These are phyloP conservation scores for Arabis alpina DNA, from an alignment of 345 rosid species.

Conservation along the genomic window DNA sequence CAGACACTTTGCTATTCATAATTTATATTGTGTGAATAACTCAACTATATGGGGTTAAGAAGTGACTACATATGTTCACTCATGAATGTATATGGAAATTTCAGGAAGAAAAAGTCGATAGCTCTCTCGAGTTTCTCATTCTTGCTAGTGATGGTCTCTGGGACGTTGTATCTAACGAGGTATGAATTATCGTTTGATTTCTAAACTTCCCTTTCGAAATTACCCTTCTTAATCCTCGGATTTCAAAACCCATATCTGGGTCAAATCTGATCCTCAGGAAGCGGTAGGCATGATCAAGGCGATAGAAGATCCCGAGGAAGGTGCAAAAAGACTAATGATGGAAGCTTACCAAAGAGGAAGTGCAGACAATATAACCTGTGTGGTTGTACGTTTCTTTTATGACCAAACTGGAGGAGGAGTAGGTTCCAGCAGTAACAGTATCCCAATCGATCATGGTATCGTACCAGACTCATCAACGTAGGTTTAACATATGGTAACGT, in stretches of 20 bases:
- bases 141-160: constrained; percentile 99
- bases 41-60: not conserved
- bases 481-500: constrained; percentile 27
- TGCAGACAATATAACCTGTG: constrained; percentile 96
- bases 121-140: constrained; percentile 96
- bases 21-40: not conserved
- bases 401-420: constrained; percentile 39
- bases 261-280: constrained; percentile 55
- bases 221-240: not conserved
- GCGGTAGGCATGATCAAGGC: constrained; percentile 84
- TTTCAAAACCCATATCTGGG: constrained; percentile 27
- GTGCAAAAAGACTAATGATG: constrained; percentile 81
- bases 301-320: constrained; percentile 85
- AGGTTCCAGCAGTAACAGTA: constrained; percentile 40
- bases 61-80: not conserved
- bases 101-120: constrained; percentile 93
- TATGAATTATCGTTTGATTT: constrained; percentile 27
- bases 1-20: not conserved
- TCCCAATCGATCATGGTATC: constrained; percentile 34
- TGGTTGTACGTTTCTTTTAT: constrained; percentile 84
- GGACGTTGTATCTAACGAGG: constrained; percentile 99
- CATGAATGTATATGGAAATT: constrained; percentile 31
- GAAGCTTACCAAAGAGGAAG: constrained; percentile 98
- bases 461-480: constrained; percentile 36
- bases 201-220: not conserved